phyloP scores from a whole-genome alignment of 1,139 yeast species.

The Pichia sp. region DNA sequence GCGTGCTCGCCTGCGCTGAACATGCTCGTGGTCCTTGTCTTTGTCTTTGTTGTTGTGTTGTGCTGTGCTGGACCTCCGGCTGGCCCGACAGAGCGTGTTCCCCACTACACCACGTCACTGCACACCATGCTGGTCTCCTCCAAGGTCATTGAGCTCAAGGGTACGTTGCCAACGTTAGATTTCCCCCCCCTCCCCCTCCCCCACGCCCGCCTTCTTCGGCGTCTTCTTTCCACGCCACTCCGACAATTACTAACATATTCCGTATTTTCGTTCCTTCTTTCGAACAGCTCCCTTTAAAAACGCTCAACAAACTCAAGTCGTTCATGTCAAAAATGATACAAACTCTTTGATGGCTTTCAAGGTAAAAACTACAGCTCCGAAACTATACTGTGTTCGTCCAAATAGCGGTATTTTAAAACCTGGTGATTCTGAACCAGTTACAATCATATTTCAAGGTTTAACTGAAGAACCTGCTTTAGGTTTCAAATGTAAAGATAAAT shows the following conservation, averaged over 20 bases:
- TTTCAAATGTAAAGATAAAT: slow-evolving; percentile 84
- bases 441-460: slow-evolving; percentile 81
- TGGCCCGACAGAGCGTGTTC: too few species aligned
- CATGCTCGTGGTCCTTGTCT: too few species aligned
- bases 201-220: background rate
- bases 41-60: too few species aligned
- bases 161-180: slow-evolving; percentile 42
- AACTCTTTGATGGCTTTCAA: slow-evolving; percentile 68
- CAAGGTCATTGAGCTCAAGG: slow-evolving; percentile 58
- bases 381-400: slow-evolving; percentile 89
- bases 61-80: too few species aligned
- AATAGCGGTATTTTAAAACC: slow-evolving; percentile 80
- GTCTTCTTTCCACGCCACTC: too few species aligned
- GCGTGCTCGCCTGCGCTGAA: too few species aligned
- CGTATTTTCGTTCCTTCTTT: background rate
- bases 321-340: slow-evolving; percentile 58
- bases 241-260: too few species aligned
- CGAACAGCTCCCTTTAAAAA: slow-evolving; percentile 54
- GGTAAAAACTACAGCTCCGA: slow-evolving; percentile 98
- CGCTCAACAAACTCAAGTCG: slow-evolving; percentile 61
- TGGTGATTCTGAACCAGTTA: slow-evolving; percentile 64
- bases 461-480: slow-evolving; percentile 67
- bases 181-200: background rate
- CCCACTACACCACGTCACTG: background rate
- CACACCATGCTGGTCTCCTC: slow-evolving; percentile 57